A percentile compares a stretch with the other conserved stretches of the same genome.
phyloP scores from a whole-genome alignment of 2,329 filamentous ascomycete species.

The Hymenotorrendiella dingleyae region DNA sequence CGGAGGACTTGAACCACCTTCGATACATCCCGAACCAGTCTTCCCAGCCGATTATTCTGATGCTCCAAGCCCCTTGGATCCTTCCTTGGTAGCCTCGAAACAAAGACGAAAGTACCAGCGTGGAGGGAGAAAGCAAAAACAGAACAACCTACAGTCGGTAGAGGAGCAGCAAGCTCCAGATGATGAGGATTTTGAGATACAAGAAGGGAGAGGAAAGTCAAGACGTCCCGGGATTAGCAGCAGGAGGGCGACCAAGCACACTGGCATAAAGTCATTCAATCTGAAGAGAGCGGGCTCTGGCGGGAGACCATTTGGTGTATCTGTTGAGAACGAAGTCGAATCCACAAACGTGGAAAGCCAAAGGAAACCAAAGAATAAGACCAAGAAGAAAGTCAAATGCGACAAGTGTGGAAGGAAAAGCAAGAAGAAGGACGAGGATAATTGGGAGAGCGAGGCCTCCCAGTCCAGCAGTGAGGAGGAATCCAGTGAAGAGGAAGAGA shows the following conservation, averaged over 20 bases:
- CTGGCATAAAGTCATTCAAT: slow-evolving; percentile 24
- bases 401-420: slow-evolving; percentile 1
- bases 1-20: not conserved
- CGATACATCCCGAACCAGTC: not conserved
- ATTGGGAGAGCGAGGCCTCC: slow-evolving; percentile 5
- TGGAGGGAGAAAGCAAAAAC: slow-evolving; percentile 13
- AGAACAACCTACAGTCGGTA: slow-evolving; percentile 3
- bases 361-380: slow-evolving; percentile 15
- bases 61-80: slow-evolving; percentile 7
- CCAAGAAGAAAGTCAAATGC: slow-evolving; percentile 6
- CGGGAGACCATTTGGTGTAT: slow-evolving; percentile 20
- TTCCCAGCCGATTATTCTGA: slow-evolving; percentile 14
- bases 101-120: slow-evolving; percentile 8
- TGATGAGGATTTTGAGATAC: slow-evolving; percentile 3
- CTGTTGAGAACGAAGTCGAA: slow-evolving; percentile 8
- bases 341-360: not conserved
- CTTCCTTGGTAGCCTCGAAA: slow-evolving; percentile 3
- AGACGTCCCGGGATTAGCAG: slow-evolving; percentile 3
- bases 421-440: slow-evolving; percentile 12
- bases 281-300: slow-evolving; percentile 19
- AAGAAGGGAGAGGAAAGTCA: slow-evolving; percentile 4
- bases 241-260: slow-evolving; percentile 11
- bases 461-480: slow-evolving; percentile 10
- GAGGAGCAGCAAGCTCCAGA: slow-evolving; percentile 6
- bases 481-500: slow-evolving; percentile 19